Conservation (phyloP, 257 asterid species). For the Fraxinus pennsylvanica region DNA sequence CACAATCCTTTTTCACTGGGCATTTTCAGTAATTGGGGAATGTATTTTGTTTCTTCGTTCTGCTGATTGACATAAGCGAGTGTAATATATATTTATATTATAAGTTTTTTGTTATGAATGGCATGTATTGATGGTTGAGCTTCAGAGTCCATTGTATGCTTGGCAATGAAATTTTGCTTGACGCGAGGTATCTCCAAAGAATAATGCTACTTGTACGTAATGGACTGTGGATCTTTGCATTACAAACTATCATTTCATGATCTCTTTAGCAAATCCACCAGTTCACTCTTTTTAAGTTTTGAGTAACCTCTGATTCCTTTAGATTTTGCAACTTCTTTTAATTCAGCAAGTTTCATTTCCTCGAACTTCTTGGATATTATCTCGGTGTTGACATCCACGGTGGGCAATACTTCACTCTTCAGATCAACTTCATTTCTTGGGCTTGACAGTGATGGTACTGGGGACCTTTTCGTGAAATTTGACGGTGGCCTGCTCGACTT, state of each 20-base stretch:
- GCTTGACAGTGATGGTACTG: constrained; percentile 39
- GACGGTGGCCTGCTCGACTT: constrained; percentile 52
- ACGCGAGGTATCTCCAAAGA: no score
- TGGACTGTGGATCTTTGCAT: no score
- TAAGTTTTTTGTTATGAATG: no score
- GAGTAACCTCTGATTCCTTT: constrained; percentile 74
- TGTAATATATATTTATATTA: no score
- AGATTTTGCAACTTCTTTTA: constrained; percentile 67
- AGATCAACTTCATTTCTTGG: constrained; percentile 24
- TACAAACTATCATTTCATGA: constrained; percentile 8
- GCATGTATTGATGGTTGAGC: background rate
- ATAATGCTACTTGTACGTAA: no score
- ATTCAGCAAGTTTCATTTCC: constrained; percentile 60
- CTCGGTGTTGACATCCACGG: constrained; percentile 21
- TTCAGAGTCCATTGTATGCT: background rate
- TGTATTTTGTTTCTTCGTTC: background rate
- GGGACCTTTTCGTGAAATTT: constrained; percentile 56
- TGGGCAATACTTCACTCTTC: constrained; percentile 1
- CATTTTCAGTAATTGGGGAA: background rate
- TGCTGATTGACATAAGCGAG: background rate
- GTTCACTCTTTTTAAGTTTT: constrained; percentile 66
- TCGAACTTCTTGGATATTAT: constrained; percentile 34
- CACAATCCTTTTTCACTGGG: background rate
- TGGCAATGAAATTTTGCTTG: background rate
- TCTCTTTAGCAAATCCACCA: constrained; percentile 50